Base-by-base conservation (phyloP, 352 stramenopile species). In the Phytophthora hybrid region DNA sequence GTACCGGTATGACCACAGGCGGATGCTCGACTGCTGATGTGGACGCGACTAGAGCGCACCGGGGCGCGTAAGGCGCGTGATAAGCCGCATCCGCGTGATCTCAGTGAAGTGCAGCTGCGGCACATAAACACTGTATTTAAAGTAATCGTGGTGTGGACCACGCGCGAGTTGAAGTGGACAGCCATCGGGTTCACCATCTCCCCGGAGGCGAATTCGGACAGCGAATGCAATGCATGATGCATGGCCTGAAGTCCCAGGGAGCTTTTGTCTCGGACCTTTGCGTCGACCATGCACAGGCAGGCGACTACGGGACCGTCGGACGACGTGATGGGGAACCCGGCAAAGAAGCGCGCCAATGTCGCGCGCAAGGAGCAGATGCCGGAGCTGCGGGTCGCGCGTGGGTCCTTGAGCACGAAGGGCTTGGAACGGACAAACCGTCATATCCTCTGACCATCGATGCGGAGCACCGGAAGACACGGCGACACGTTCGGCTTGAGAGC, bases 181-280 rank as follows among this genome's bases (percentile, higher is more conserved):
- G n/a, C 7, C n/a, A 66, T 69, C 34, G 72, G 69, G 62, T 79
- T 79, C 16, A 79, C 69, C 59, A 81, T 69, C 49, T 82, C 68
- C 59, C 90, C 84, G 14, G 82, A 82, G 0, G 80, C 83, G 34
- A 93, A 76, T 44, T 84, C 87, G n/a, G 83, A 80, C 21, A 92
- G 65, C 23, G 81, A n/a, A n/a, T n/a, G n/a, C n/a, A n/a, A n/a
- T n/a, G n/a, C n/a, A n/a, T n/a, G 71, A 26, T 82, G 61, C 74
- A 93, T 85, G 14, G 73, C 14, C 64, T 71, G 34, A 79, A 64
- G 47, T 92, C 83, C 68, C 47, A 84, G 51, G 5, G 79, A 74
- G 49, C 89, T 67, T 29, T 66, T 76, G 19, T 78, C 77, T n/a
- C 80, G 77, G 6, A 63, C 19, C 8, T 72, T 44, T 0, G 70